These are phyloP conservation scores for Populus hybrid DNA, from an alignment of 441 rosid genomes.

Conservation along the genomic window DNA sequence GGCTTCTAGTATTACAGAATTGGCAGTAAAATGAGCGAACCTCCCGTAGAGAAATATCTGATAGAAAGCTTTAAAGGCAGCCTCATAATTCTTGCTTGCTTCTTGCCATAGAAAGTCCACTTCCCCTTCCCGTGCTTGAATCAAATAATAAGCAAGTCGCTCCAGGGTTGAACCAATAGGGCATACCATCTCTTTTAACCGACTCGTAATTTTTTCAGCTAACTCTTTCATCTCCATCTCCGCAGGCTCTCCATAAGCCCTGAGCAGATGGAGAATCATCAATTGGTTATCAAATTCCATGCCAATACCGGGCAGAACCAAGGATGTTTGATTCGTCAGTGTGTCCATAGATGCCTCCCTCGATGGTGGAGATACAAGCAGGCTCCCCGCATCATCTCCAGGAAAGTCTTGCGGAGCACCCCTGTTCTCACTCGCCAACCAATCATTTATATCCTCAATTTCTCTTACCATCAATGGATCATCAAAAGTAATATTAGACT, in stretches of 20 bases:
- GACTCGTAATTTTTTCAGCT: slow-evolving; percentile 21
- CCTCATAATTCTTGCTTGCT: slow-evolving; percentile 28
- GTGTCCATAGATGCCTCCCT: slow-evolving; percentile 7
- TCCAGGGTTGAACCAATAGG: slow-evolving; percentile 28
- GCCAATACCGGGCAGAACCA: slow-evolving; percentile 2
- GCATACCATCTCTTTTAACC: slow-evolving; percentile 24
- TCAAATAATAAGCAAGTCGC: slow-evolving; percentile 31
- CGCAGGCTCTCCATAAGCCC: slow-evolving; percentile 43
- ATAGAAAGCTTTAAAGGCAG: slow-evolving; percentile 38
- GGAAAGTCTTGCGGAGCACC: not conserved
- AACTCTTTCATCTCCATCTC: slow-evolving; percentile 30
- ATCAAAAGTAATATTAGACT: not conserved
- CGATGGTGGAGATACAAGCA: slow-evolving; percentile 3
- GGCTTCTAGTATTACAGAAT: slow-evolving; percentile 38
- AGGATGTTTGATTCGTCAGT: not conserved
- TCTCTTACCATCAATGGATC: slow-evolving; percentile 17
- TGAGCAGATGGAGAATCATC: slow-evolving; percentile 29
- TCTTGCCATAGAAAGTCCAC: slow-evolving; percentile 29
- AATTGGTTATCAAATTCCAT: slow-evolving; percentile 29
- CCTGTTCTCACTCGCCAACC: slow-evolving; percentile 12
- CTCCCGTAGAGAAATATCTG: slow-evolving; percentile 36
- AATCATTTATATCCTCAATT: slow-evolving; percentile 12
- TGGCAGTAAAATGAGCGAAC: slow-evolving; percentile 47
- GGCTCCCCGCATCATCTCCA: slow-evolving; percentile 19
- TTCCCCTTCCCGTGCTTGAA: slow-evolving; percentile 25